Evolutionary conservation across 2,329 filamentous ascomycete genomes (phyloP), one percentile per base, ranked within the genome.

Genomic region (Colletotrichum liriopes): DNA sequence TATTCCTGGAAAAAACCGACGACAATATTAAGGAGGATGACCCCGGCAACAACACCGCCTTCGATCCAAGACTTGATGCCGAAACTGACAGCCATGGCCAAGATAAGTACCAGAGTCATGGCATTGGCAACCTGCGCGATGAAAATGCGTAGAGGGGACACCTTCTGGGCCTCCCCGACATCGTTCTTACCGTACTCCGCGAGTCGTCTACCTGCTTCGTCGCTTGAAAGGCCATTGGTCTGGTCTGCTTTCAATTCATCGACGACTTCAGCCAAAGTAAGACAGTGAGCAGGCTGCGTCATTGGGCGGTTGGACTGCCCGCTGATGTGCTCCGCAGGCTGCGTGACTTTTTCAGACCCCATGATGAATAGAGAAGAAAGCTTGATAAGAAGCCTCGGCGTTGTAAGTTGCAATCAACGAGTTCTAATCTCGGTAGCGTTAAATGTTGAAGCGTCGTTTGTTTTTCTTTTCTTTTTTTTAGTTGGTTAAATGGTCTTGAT

Each of bases 181-280:
- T 91, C 86, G 76, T 93, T 92, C 26, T 82, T 79, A 20, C 91
- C 90, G 81, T 86, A 88, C 71, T 87, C 80, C 41, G 84, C 82
- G 12, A 90, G 79, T 29, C 90, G 84, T 43, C 82, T 75, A 60
- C 83, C 82, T 8, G 88, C 90, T 64, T 91, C 88, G 1, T 78
- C 79, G 75, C 81, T 84, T 32, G 83, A 77, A 56, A 92, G 84
- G 61, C 87, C 83, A 75, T 88, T 84, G 6, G 89, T 83, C 7
- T 84, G 76, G 76, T 89, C 83, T 62, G 87, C 85, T 12, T 84
- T 79, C 29, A 91, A 84, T 77, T 92, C 87, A 23, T 84, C 77
- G 37, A 87, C 82, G 35, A 90, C 85, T 52, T 85, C 78, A 23
- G 85, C 79, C 75, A 81, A 84, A 32, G 82, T 77, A 49, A 92